Evolutionary conservation across 805 yeast species (phyloP).

Genomic region (Ogataea haglerorum): DNA sequence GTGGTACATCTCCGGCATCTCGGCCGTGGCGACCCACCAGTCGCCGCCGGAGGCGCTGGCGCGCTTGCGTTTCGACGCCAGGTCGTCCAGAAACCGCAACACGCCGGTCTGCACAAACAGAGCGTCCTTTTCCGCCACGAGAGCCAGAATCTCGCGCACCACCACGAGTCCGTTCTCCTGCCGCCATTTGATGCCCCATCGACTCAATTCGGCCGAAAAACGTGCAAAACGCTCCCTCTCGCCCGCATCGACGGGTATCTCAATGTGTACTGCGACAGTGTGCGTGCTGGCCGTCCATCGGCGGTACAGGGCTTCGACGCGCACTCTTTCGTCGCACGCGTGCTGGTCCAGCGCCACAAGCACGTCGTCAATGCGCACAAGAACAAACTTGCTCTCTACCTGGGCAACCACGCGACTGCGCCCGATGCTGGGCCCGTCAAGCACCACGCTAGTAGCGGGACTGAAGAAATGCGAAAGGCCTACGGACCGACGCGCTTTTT

Average conservation of each 20-base stretch:
- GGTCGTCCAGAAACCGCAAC: constrained; percentile 43
- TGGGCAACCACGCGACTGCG: constrained; percentile 44
- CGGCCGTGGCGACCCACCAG: constrained; percentile 39
- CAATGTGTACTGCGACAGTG: background rate
- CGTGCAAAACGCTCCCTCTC: constrained; percentile 35
- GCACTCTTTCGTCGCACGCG: constrained; percentile 77
- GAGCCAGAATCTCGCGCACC: constrained; percentile 41
- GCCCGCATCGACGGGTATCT: constrained; percentile 24
- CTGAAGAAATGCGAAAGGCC: constrained; percentile 18
- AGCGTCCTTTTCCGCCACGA: constrained; percentile 18
- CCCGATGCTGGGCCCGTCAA: constrained; percentile 13
- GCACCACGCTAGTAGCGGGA: constrained; percentile 4
- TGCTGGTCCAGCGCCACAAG: constrained; percentile 69
- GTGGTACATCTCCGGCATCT: constrained; percentile 49
- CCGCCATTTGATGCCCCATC: constrained; percentile 44
- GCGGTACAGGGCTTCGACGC: constrained; percentile 49
- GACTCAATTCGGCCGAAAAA: constrained; percentile 12
- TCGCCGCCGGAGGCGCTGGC: background rate
- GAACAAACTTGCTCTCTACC: constrained; percentile 60
- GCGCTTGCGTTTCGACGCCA: constrained; percentile 33
- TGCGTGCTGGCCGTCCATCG: constrained; percentile 30
- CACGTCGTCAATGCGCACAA: constrained; percentile 32
- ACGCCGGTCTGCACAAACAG: constrained; percentile 37
- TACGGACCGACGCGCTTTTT: background rate
- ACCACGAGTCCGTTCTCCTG: constrained; percentile 16